Evolutionary conservation across 306 rosid genomes (phyloP).

Genomic region (Gastrolobium bilobum): DNA sequence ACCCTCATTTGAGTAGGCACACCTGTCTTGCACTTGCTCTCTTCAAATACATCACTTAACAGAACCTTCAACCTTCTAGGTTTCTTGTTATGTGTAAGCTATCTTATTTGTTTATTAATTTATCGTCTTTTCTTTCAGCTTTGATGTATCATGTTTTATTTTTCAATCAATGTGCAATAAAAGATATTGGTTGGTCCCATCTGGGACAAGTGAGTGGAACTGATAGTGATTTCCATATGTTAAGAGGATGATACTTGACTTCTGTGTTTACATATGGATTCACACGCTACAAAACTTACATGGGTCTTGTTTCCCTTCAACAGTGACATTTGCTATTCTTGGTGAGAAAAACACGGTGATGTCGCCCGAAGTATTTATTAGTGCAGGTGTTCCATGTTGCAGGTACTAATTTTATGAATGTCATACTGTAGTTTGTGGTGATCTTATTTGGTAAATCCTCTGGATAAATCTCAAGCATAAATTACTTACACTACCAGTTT

Average conservation of each 20-base stretch:
- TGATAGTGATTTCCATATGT: conserved; percentile 39
- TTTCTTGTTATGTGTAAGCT: conserved; percentile 28
- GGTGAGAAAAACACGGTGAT: conserved; percentile 99
- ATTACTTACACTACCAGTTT: conserved; percentile 26
- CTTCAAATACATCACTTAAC: neutral
- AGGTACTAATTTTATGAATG: conserved; percentile 63
- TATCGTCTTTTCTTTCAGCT: conserved; percentile 30
- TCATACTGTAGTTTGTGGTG: conserved; percentile 42
- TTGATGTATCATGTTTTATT: conserved; percentile 37
- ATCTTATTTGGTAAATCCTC: conserved; percentile 24
- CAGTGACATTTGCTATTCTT: conserved; percentile 93
- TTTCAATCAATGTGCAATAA: conserved; percentile 27
- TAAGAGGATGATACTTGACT: conserved; percentile 31
- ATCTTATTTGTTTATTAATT: neutral
- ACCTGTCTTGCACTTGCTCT: conserved; percentile 21
- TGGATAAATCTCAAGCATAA: conserved; percentile 25
- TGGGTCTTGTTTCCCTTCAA: conserved; percentile 45
- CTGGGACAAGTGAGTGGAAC: conserved; percentile 20
- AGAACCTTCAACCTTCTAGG: conserved; percentile 2
- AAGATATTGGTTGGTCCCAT: conserved; percentile 32
- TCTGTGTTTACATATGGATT: conserved; percentile 34
- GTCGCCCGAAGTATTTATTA: conserved; percentile 91
- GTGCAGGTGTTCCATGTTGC: conserved; percentile 98
- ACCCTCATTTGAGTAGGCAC: conserved; percentile 22
- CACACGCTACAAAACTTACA: conserved; percentile 38